phyloP scores from a whole-genome alignment of 2,329 filamentous ascomycete species.

The Colletotrichum cordylinicola region DNA sequence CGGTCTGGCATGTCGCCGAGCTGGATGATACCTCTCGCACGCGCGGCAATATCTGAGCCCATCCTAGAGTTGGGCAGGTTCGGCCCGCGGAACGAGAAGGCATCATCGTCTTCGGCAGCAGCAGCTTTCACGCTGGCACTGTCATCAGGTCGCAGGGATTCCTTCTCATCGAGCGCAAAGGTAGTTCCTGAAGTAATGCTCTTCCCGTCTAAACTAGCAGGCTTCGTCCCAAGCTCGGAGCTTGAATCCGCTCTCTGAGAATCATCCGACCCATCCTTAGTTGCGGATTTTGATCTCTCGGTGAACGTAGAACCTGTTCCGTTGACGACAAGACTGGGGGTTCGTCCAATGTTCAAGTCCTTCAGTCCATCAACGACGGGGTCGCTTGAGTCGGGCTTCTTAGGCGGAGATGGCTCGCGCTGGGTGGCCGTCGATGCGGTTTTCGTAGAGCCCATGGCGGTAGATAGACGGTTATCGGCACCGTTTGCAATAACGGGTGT shows the following conservation, averaged over 20 bases:
- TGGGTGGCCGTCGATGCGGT: background rate
- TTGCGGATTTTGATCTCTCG: constrained; percentile 39
- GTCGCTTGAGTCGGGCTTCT: constrained; percentile 2
- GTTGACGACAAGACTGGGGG: constrained; percentile 54
- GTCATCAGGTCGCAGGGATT: constrained; percentile 91
- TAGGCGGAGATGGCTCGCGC: background rate
- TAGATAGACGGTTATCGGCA: background rate
- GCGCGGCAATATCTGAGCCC: constrained; percentile 77
- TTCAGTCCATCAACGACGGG: constrained; percentile 32
- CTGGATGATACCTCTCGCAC: constrained; percentile 58
- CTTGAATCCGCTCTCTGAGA: constrained; percentile 66
- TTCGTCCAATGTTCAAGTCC: constrained; percentile 32
- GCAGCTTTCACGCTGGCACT: constrained; percentile 90
- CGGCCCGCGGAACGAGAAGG: constrained; percentile 78
- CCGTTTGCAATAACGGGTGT: background rate
- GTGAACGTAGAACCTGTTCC: constrained; percentile 48
- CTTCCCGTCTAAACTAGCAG: constrained; percentile 89
- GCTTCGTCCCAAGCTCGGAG: constrained; percentile 76
- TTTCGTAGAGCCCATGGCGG: constrained; percentile 10
- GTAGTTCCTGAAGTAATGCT: constrained; percentile 94
- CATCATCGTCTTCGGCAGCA: constrained; percentile 88
- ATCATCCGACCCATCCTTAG: constrained; percentile 57
- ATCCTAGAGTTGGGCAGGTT: constrained; percentile 78
- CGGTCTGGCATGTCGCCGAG: constrained; percentile 61
- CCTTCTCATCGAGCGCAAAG: constrained; percentile 96